phyloP scores from a whole-genome alignment of 306 rosid genomes.

The Calophaca sinica region DNA sequence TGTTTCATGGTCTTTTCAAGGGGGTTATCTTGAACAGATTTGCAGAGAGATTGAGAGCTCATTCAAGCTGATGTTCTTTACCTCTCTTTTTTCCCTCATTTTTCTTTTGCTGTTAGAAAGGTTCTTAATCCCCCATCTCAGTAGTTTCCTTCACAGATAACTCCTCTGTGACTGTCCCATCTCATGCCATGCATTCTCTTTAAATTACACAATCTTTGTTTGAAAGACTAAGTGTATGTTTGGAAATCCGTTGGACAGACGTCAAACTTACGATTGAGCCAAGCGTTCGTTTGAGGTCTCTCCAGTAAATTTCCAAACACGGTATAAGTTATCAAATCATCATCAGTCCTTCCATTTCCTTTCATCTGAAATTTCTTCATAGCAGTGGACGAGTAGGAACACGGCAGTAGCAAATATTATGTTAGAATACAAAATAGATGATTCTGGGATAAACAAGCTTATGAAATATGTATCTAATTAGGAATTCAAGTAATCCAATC shows the following conservation, averaged over 20 bases:
- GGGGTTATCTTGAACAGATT: neutral
- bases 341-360: neutral
- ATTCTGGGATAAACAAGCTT: neutral
- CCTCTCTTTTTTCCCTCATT: no score
- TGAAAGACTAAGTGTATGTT: neutral
- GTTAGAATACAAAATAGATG: neutral
- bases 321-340: neutral
- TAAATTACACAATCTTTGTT: neutral
- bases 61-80: neutral
- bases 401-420: neutral
- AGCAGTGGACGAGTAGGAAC: neutral
- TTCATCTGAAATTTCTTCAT: slow-evolving; percentile 15
- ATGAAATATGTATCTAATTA: neutral
- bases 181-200: neutral
- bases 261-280: neutral
- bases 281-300: neutral
- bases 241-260: neutral
- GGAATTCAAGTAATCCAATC: neutral
- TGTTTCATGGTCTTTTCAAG: neutral
- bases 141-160: neutral
- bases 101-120: slow-evolving; percentile 10
- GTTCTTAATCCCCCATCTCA: neutral
- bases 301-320: neutral
- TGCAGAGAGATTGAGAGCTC: neutral
- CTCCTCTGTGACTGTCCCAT: neutral